Conservation (phyloP, 306 rosid species). For the Dicorynia guianensis region DNA sequence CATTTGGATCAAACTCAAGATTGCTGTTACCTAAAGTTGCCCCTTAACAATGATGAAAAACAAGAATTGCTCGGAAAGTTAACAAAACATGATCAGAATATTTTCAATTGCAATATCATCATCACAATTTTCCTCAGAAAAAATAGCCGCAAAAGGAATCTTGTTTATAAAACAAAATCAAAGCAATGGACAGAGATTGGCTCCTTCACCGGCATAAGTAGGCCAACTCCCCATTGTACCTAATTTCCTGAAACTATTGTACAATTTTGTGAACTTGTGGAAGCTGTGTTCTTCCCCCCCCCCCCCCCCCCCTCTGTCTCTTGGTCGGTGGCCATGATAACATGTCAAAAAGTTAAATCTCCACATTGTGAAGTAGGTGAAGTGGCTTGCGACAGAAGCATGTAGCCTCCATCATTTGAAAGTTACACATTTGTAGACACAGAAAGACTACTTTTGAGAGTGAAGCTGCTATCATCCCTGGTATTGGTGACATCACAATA, state of each 20-base stretch:
- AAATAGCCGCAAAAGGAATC: no score
- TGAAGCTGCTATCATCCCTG: slow-evolving; percentile 5
- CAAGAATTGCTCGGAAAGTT: no score
- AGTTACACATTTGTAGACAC: neutral
- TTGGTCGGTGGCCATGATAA: slow-evolving; percentile 2
- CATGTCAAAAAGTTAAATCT: slow-evolving; percentile 34
- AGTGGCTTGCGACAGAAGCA: slow-evolving; percentile 17
- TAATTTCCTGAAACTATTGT: slow-evolving; percentile 9
- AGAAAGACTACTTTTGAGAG: neutral
- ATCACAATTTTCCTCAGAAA: no score
- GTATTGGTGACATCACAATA: no score
- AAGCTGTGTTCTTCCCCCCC: neutral
- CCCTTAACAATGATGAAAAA: no score
- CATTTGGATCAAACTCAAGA: no score
- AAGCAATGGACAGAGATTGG: slow-evolving; percentile 39
- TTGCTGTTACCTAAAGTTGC: no score
- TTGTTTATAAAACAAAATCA: no score
- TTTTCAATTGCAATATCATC: no score
- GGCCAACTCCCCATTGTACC: slow-evolving; percentile 37
- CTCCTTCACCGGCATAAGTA: slow-evolving; percentile 19
- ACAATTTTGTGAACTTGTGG: slow-evolving; percentile 6
- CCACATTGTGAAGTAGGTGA: slow-evolving; percentile 41
- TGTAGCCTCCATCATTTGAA: neutral
- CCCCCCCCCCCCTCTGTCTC: slow-evolving; percentile 1
- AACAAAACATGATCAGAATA: no score